Base-by-base conservation (phyloP, 768 basidiomycete species). In the Termitomyces sp. region DNA sequence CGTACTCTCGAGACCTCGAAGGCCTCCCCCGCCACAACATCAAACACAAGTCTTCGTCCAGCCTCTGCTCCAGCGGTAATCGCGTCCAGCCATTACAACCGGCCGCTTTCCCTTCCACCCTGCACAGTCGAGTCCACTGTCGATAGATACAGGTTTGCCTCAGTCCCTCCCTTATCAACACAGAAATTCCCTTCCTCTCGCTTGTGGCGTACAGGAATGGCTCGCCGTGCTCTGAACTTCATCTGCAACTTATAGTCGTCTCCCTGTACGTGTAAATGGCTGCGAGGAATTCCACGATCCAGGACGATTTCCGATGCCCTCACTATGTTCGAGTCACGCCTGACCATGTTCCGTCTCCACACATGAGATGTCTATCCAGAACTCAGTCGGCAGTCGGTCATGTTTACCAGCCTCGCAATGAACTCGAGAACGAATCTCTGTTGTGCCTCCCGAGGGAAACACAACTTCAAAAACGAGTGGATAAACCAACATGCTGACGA, bases 401-500 rank as follows among this genome's bases (percentile, higher is more conserved):
- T 53, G 22, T 47, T 46, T 41, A 48, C 59, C 52, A 26, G 43
- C 46, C 46, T 56, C 64, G 46, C 57, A 26, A 66, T 69, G 73
- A 67, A 69, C 72, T 76, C 76, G 81, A 83, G 82, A 79, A 75
- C 79, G 68, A 81, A 77, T 79, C 81, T 81, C 80, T 83, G 66
- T 79, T 79, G 70, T 63, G 65, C 65, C 70, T 73, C 79, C 79
- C 77, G 64, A 39, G 64, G 75, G 69, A 75, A 63, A 62, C 66
- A 59, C 71, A 79, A 79, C 68, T 75, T 72, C 73, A 71, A 56
- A 58, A n/a, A 54, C 50, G 59, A 59, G 44, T 55, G 56, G 56
- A 52, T 16, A 56, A 53, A 67, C 65, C 64, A 69, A 71, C 71
- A 61, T 72, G 63, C 49, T 49, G 52, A 52, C 55, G 34, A 57